Percentiles rank a stretch among this genome's conserved stretches.
Evolutionary conservation across 495 filamentous ascomycete genomes (phyloP).

Genomic region (Choiromyces venosus): DNA sequence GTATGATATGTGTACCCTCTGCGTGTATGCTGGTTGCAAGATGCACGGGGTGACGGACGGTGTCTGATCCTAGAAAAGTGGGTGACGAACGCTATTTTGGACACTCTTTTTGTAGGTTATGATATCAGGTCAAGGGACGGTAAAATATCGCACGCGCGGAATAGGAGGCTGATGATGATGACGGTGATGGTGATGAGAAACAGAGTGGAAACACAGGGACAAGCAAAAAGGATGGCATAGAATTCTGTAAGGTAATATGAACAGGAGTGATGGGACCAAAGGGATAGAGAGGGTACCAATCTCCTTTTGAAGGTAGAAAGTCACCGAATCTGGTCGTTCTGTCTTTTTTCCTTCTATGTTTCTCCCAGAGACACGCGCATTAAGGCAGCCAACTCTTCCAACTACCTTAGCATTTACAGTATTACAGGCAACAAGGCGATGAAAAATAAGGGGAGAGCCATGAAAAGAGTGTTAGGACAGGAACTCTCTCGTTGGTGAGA

Average conservation of each 20-base stretch:
- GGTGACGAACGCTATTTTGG: not conserved
- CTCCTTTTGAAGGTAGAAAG: not conserved
- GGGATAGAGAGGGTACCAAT: not conserved
- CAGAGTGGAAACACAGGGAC: not conserved
- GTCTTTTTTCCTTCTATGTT: not conserved
- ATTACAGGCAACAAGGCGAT: constrained; percentile 26
- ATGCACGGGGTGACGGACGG: not conserved
- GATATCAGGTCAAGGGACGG: not conserved
- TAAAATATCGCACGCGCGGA: not conserved
- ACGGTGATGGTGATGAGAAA: not conserved
- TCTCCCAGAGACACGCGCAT: constrained; percentile 14
- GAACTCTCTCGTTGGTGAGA: constrained; percentile 28
- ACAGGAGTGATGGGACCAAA: not conserved
- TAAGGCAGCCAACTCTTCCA: constrained; percentile 21
- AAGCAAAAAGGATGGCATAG: not conserved
- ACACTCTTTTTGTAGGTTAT: not conserved
- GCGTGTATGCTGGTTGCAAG: not conserved
- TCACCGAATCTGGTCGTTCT: not conserved
- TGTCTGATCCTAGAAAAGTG: not conserved
- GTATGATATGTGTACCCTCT: not conserved
- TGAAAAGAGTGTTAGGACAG: constrained; percentile 21
- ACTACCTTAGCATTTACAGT: constrained; percentile 13
- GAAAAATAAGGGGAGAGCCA: constrained; percentile 1
- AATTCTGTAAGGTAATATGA: not conserved
- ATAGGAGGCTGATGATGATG: not conserved